phyloP scores from a whole-genome alignment of 768 basidiomycete species.

The Lactifluus pinguis region DNA sequence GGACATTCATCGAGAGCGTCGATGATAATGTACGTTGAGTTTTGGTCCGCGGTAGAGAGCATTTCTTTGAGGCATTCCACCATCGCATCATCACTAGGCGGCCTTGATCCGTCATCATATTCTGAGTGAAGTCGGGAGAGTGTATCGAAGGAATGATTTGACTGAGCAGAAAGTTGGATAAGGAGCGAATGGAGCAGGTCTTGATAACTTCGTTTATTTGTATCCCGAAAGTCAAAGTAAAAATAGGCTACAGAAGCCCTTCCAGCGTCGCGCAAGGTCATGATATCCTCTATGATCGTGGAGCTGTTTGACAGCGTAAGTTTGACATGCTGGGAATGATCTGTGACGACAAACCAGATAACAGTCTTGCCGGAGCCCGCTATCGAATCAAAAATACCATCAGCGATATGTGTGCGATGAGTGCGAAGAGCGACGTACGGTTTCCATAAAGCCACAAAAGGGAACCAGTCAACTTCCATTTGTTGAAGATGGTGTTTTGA shows the following conservation, averaged over 20 bases:
- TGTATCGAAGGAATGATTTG: no score
- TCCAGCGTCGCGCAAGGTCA: neutral
- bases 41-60: no score
- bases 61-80: no score
- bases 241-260: neutral
- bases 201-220: neutral
- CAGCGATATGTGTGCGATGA: neutral
- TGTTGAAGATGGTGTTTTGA: neutral
- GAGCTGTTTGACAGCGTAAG: neutral
- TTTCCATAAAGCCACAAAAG: neutral
- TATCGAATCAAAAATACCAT: neutral
- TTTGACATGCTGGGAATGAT: neutral
- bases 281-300: neutral
- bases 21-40: no score
- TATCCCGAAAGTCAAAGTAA: neutral
- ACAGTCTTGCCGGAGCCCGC: constrained; percentile 1
- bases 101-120: no score
- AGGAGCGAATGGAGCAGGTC: no score
- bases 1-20: neutral
- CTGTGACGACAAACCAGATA: neutral
- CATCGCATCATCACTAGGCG: no score
- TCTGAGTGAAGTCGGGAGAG: no score
- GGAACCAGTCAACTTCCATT: neutral
- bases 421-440: neutral
- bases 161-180: no score